Evolutionary conservation across 2,329 filamentous ascomycete genomes (phyloP).

Genomic region (Pestalotiopsis sp.): DNA sequence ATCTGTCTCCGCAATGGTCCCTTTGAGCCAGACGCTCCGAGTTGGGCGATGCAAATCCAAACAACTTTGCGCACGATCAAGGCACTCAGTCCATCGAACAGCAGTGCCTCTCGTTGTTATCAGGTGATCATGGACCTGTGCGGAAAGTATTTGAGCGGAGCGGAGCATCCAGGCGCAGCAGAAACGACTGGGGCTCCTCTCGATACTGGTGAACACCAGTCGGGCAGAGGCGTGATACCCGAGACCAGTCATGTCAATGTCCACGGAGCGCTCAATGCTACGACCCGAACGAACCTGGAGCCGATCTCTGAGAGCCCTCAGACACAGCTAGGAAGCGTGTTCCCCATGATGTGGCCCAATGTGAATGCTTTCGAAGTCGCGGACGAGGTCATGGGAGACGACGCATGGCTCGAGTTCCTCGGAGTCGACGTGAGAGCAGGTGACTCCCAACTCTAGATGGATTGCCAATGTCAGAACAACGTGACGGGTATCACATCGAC

Average conservation of each 20-base stretch:
- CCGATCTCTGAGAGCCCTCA: slow-evolving; percentile 41
- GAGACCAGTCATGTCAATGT: background rate
- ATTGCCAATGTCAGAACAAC: no score
- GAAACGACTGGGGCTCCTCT: background rate
- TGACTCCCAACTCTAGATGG: background rate
- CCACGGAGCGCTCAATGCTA: background rate
- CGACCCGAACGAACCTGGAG: background rate
- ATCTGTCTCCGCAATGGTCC: slow-evolving; percentile 49
- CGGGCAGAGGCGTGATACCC: background rate
- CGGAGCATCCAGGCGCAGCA: background rate
- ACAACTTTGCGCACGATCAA: slow-evolving; percentile 38
- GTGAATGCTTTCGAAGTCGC: slow-evolving; percentile 37
- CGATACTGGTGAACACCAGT: background rate
- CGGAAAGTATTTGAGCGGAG: slow-evolving; percentile 17
- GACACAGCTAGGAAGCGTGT: slow-evolving; percentile 44
- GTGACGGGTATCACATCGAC: no score
- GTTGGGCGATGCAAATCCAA: slow-evolving; percentile 44
- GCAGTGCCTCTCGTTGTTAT: slow-evolving; percentile 43
- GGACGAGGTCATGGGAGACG: slow-evolving; percentile 40
- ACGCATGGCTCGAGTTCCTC: slow-evolving; percentile 40
- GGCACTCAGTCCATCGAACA: slow-evolving; percentile 39
- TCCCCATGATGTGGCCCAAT: slow-evolving; percentile 50
- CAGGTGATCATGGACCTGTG: slow-evolving; percentile 44
- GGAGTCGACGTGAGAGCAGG: slow-evolving; percentile 4
- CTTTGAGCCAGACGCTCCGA: slow-evolving; percentile 33